Percentiles rank a stretch among this genome's conserved stretches.
These are phyloP conservation scores for Fusarium nurragi DNA, from an alignment of 2,329 filamentous ascomycete genomes.

Conservation along the genomic window DNA sequence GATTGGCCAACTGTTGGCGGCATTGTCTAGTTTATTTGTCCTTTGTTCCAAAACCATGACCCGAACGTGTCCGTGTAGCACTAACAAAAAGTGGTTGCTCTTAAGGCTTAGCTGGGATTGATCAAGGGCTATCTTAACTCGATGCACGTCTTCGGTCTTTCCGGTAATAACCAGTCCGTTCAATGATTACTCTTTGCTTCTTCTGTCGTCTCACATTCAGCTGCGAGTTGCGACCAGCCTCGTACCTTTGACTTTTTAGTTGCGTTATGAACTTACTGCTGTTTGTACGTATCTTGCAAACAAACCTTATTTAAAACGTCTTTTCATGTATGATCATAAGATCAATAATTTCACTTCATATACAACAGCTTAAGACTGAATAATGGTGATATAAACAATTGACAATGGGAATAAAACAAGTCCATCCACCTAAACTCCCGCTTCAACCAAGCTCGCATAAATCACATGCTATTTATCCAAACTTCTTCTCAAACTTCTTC, in stretches of 20 bases:
- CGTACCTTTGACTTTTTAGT: neutral
- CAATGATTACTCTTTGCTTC: neutral
- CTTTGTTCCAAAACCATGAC: neutral
- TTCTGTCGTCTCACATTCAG: neutral
- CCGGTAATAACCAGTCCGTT: neutral
- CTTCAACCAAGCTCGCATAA: slow-evolving; percentile 3
- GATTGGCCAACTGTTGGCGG: neutral
- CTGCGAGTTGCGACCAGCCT: neutral
- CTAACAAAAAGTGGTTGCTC: neutral
- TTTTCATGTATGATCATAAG: neutral
- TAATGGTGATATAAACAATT: slow-evolving; percentile 3
- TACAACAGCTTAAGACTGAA: neutral
- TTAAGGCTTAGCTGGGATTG: neutral
- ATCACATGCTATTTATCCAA: slow-evolving; percentile 54
- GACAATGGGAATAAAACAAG: slow-evolving; percentile 15
- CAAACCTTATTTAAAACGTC: too few species aligned
- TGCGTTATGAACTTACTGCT: too few species aligned
- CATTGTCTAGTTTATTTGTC: neutral
- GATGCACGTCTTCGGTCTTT: neutral
- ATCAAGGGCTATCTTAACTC: neutral
- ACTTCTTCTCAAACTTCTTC: slow-evolving; percentile 83
- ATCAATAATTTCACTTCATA: neutral
- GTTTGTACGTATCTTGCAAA: neutral
- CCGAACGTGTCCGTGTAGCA: neutral
- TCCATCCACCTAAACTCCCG: slow-evolving; percentile 22